Percentiles rank a stretch among this genome's conserved stretches.
Evolutionary conservation across 495 filamentous ascomycete genomes (phyloP).

Genomic region (Xylona heveae): DNA sequence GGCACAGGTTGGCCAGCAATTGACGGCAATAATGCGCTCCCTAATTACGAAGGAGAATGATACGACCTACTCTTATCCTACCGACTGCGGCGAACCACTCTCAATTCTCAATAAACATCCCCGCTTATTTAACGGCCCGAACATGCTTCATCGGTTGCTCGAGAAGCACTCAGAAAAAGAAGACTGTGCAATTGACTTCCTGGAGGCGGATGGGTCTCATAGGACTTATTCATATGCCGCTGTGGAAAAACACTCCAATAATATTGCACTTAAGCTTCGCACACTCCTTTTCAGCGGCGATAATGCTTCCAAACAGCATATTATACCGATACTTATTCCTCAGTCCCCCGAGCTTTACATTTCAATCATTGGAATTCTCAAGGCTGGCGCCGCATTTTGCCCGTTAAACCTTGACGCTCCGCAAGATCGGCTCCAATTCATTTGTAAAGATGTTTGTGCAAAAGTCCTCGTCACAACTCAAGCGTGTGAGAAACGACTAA

Average conservation of each 20-base stretch:
- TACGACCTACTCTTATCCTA: too few species aligned
- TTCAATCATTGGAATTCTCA: constrained; percentile 47
- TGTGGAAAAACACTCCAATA: constrained; percentile 32
- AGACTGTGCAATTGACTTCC: constrained; percentile 35
- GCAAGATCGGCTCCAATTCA: constrained; percentile 47
- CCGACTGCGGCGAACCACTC: too few species aligned
- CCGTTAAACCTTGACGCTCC: constrained; percentile 55
- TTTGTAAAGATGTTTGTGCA: constrained; percentile 38
- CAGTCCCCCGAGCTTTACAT: constrained; percentile 55
- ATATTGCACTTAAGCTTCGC: constrained; percentile 27
- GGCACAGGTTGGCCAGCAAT: too few species aligned
- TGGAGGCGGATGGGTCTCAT: constrained; percentile 21
- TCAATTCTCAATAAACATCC: constrained; percentile 43
- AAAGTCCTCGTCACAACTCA: constrained; percentile 11
- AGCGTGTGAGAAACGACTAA: neutral
- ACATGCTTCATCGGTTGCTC: constrained; percentile 44
- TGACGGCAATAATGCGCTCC: too few species aligned
- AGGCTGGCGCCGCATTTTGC: constrained; percentile 61
- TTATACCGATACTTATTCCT: constrained; percentile 53
- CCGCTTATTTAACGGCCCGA: constrained; percentile 30
- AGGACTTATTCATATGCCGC: constrained; percentile 30
- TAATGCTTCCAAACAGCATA: constrained; percentile 5
- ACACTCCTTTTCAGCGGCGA: constrained; percentile 8
- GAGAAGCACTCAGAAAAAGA: constrained; percentile 8
- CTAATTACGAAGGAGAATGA: too few species aligned